Conservation (phyloP, 176 grass and related monocot genomes). For the Bolboschoenus planiculmis region DNA sequence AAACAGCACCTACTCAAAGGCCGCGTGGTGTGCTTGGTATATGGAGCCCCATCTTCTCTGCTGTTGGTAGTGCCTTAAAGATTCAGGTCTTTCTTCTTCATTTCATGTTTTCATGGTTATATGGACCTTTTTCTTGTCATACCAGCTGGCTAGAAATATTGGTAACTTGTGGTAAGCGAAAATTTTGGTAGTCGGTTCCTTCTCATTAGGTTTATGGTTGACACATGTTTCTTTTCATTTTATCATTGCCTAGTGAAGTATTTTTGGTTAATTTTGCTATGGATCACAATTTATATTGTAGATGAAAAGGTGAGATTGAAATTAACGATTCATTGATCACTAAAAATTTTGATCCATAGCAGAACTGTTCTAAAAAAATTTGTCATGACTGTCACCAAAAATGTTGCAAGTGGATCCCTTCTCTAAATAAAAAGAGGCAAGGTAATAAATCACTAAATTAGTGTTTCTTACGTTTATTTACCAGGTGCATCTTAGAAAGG, state of each 20-base stretch:
- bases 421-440: not conserved
- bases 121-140: not conserved
- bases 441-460: not conserved
- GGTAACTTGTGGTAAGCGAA: not conserved
- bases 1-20: constrained; percentile 89
- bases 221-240: not conserved
- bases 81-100: constrained; percentile 67
- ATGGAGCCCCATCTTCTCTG: constrained; percentile 90
- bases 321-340: too few species aligned
- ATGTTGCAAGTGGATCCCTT: not conserved
- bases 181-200: not conserved
- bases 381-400: too few species aligned
- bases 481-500: constrained; percentile 91
- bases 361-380: too few species aligned
- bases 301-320: too few species aligned
- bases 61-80: constrained; percentile 94
- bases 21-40: constrained; percentile 84
- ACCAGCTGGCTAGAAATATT: not conserved
- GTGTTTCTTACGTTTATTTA: not conserved
- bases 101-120: not conserved
- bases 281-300: too few species aligned
- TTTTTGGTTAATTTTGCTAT: too few species aligned
- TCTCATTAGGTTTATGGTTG: not conserved
- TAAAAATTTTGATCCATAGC: too few species aligned
- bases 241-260: not conserved